Conservation (phyloP, 1,284 basidiomycete genomes). For the Phellinidium pouzarii region DNA sequence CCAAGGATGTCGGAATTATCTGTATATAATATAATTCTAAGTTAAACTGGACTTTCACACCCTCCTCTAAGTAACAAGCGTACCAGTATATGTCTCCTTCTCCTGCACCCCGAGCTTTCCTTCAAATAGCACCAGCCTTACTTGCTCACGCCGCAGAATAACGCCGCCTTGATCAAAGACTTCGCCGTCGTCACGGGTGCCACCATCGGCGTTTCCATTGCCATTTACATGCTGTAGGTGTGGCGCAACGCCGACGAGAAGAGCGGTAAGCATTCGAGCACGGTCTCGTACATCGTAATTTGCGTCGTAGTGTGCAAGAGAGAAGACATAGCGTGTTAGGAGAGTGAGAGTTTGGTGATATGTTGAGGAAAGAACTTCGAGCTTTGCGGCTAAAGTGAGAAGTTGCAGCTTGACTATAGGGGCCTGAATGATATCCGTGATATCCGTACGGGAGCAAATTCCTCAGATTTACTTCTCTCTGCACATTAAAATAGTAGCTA, state of each 20-base stretch:
- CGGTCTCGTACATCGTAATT: conserved; percentile 88
- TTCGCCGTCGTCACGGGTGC: conserved; percentile 23
- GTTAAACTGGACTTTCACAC: not conserved
- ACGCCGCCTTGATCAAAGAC: conserved; percentile 58
- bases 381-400: conserved; percentile 77
- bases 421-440: conserved; percentile 39
- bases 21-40: conserved; percentile 23
- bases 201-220: conserved; percentile 28
- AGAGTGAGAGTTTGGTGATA: conserved; percentile 41
- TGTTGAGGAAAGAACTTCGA: conserved; percentile 62
- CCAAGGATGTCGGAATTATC: conserved; percentile 44
- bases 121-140: conserved; percentile 71
- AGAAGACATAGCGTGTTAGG: conserved; percentile 68
- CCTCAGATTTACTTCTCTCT: too few relatives aligned
- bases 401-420: conserved; percentile 73
- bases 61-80: not conserved
- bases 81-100: conserved; percentile 27
- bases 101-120: conserved; percentile 50
- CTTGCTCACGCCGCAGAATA: conserved; percentile 74
- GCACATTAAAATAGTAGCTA: conserved; percentile 26
- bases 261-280: conserved; percentile 68
- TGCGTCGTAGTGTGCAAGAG: conserved; percentile 80
- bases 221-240: conserved; percentile 25
- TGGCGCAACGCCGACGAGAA: conserved; percentile 55
- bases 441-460: too few relatives aligned